Evolutionary conservation across 2,329 filamentous ascomycete genomes (phyloP).

Genomic region (Fusarium equiseti): DNA sequence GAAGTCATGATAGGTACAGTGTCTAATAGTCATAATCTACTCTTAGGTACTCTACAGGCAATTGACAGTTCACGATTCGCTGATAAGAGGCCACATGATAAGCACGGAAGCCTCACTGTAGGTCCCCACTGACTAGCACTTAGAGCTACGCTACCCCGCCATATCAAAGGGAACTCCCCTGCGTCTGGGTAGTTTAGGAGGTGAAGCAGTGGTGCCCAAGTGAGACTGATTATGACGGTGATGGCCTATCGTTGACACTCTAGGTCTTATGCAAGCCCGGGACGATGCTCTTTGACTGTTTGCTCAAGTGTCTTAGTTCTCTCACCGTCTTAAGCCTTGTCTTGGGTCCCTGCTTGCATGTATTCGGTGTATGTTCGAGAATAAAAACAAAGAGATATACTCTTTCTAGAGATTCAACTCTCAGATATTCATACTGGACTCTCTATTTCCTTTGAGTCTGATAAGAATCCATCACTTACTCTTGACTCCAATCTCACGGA

Average conservation of each 20-base stretch:
- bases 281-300: background rate
- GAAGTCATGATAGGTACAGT: slow-evolving; percentile 40
- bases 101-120: slow-evolving; percentile 36
- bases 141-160: slow-evolving; percentile 48
- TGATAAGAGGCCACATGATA: slow-evolving; percentile 47
- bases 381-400: background rate
- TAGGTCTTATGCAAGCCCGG: background rate
- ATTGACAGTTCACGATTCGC: slow-evolving; percentile 38
- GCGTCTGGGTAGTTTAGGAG: slow-evolving; percentile 25
- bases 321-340: slow-evolving; percentile 6
- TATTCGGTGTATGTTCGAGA: background rate
- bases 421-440: background rate
- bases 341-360: background rate
- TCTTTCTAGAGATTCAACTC: slow-evolving; percentile 1
- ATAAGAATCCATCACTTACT: slow-evolving; percentile 20
- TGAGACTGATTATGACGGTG: slow-evolving; percentile 1
- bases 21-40: slow-evolving; percentile 19
- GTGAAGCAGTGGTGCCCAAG: slow-evolving; percentile 14
- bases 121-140: slow-evolving; percentile 37
- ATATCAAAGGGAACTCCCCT: slow-evolving; percentile 42
- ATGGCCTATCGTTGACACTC: background rate
- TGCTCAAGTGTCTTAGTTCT: background rate
- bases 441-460: slow-evolving; percentile 6
- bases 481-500: slow-evolving; percentile 15
- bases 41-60: slow-evolving; percentile 16